phyloP scores from a whole-genome alignment of 2,329 filamentous ascomycete genomes.

The Pezicula radicicola region DNA sequence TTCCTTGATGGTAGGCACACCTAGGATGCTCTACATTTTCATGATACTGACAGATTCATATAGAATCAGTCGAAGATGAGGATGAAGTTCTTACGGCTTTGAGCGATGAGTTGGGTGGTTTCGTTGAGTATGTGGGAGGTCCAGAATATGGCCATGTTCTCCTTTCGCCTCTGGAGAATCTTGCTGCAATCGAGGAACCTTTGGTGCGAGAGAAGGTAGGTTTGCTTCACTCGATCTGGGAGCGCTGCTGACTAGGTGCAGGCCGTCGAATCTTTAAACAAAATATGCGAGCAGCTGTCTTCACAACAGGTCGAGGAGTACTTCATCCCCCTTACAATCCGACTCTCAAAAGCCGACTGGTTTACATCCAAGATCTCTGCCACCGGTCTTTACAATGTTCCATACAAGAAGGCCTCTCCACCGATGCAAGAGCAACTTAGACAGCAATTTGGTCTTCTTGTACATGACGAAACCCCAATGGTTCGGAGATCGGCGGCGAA shows the following conservation, averaged over 20 bases:
- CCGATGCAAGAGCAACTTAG: slow-evolving; percentile 88
- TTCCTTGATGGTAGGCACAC: slow-evolving; percentile 87
- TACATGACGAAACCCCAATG: slow-evolving; percentile 99
- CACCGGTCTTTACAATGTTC: slow-evolving; percentile 88
- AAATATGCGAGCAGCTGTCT: slow-evolving; percentile 92
- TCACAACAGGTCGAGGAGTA: slow-evolving; percentile 92
- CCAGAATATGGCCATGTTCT: slow-evolving; percentile 93
- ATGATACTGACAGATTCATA: slow-evolving; percentile 28
- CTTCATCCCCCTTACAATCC: slow-evolving; percentile 92
- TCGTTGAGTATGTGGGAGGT: slow-evolving; percentile 96
- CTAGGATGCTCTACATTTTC: neutral
- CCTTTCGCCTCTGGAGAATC: slow-evolving; percentile 93
- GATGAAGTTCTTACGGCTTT: slow-evolving; percentile 96
- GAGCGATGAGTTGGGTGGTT: slow-evolving; percentile 93
- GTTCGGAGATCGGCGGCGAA: slow-evolving; percentile 95
- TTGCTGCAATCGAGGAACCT: slow-evolving; percentile 97
- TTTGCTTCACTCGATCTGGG: neutral
- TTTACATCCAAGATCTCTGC: slow-evolving; percentile 99
- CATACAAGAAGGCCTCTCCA: slow-evolving; percentile 87
- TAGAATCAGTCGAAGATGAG: slow-evolving; percentile 98
- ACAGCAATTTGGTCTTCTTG: slow-evolving; percentile 86
- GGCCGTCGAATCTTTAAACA: slow-evolving; percentile 99
- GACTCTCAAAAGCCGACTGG: slow-evolving; percentile 98
- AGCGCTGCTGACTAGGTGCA: slow-evolving; percentile 34
- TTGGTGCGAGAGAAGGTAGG: slow-evolving; percentile 94